A percentile compares a stretch with the other conserved stretches of the same genome.
phyloP scores from a whole-genome alignment of 2,329 filamentous ascomycete genomes.

The Ascochyta clinopodiicola region DNA sequence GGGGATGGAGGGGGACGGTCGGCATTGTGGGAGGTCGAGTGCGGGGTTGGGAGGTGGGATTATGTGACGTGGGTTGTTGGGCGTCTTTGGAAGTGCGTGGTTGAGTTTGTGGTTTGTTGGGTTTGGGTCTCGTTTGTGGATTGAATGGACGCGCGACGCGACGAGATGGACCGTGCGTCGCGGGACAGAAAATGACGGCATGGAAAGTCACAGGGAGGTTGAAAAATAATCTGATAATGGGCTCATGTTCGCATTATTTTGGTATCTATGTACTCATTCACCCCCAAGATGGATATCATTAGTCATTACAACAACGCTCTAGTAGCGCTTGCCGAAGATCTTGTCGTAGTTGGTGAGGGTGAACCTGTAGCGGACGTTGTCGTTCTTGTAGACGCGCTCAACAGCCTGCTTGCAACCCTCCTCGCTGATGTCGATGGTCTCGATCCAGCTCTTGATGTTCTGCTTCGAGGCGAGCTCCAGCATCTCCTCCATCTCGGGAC shows the following conservation, averaged over 20 bases:
- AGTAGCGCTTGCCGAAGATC: constrained; percentile 63
- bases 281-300: constrained; percentile 5
- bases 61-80: no score
- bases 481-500: constrained; percentile 60
- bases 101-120: no score
- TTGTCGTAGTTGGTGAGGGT: constrained; percentile 73
- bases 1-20: constrained; percentile 36
- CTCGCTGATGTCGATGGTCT: constrained; percentile 75
- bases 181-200: constrained; percentile 16
- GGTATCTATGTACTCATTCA: constrained; percentile 13
- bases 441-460: constrained; percentile 62
- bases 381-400: constrained; percentile 68
- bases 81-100: no score
- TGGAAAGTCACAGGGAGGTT: neutral
- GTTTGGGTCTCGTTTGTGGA: neutral
- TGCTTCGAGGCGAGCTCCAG: constrained; percentile 58
- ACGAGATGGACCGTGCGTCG: constrained; percentile 10
- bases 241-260: constrained; percentile 18
- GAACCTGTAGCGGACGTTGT: constrained; percentile 75
- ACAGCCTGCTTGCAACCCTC: constrained; percentile 74
- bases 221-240: neutral
- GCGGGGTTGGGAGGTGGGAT: neutral
- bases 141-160: constrained; percentile 8
- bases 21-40: constrained; percentile 32
- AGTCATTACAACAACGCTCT: constrained; percentile 14